Base-by-base conservation (phyloP, 2,329 filamentous ascomycete species). In the Triangularia setosa region DNA sequence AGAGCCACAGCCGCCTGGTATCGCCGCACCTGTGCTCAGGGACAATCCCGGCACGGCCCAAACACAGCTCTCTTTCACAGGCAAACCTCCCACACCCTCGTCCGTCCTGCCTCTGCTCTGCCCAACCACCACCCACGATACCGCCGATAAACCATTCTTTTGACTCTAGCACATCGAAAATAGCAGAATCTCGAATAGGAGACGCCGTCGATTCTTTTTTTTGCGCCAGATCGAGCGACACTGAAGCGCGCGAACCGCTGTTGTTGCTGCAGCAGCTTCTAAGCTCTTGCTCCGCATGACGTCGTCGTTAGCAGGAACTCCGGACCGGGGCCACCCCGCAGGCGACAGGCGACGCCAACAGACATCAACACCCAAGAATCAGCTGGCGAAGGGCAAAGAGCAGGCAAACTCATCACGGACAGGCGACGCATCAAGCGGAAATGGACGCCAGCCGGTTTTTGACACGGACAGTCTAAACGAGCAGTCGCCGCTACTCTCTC, bases 401-500 rank as follows among this genome's bases (percentile, higher is more conserved):
- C 52, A 65, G 44, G 61, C 61, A 28, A 62, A 58, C 16, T n/a
- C 28, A 56, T 44, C 28, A 16, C 35, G 27, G 40, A 58, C 64
- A 54, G 66, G 66, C 55, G 68, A 70, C 57, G 67, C 65, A 35
- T 58, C 70, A 7, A 66, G 70, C 30, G 73, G 75, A 18, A 61
- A 64, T 30, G 53, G 58, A 4, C 48, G 40, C 7, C 60, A 62
- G 27, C 60, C 56, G 24, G 54, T 59, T n/a, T 61, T 52, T 25
- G 65, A 64, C 11, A 58, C 63, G 11, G 71, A 77, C 64, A 69
- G 71, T 25, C 64, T 77, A 18, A 77, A 79, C 66, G 82, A 85
- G 69, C 75, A 78, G 35, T 84, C 82, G 18, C 82, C 83, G 44
- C 76, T 85, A 30, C 73, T 85, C 18, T 82, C 81, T 1, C 76